Evolutionary conservation across 1,284 basidiomycete species (phyloP).

Genomic region (Sporisorium exsertum): DNA sequence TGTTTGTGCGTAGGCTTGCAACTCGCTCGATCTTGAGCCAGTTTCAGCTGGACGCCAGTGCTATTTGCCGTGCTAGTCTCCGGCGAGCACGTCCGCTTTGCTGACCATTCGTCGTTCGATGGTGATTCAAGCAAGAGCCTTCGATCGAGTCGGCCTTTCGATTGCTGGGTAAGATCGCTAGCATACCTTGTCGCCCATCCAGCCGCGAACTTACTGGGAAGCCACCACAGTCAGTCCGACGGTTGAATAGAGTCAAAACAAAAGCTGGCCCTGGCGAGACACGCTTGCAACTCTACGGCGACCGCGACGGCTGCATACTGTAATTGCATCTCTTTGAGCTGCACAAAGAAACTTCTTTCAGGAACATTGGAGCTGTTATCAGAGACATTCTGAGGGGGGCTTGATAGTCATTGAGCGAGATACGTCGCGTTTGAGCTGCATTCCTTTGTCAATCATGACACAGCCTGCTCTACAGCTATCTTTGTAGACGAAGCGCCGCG

Average conservation of each 20-base stretch:
- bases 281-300: background rate
- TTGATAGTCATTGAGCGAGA: background rate
- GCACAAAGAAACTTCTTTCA: slow-evolving; percentile 6
- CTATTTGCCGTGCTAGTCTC: background rate
- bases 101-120: background rate
- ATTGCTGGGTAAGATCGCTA: background rate
- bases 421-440: background rate
- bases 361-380: background rate
- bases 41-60: no score
- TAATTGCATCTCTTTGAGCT: no score
- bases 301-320: no score
- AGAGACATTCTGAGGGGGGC: background rate
- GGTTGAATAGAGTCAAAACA: background rate
- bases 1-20: background rate
- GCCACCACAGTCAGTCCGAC: no score
- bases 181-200: background rate
- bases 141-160: background rate
- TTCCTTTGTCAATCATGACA: background rate
- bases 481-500: background rate
- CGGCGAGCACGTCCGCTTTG: background rate
- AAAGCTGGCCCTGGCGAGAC: background rate
- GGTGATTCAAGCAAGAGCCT: background rate
- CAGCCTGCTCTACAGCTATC: background rate
- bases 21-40: no score
- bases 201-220: background rate